Conservation (phyloP, 495 filamentous ascomycete species). For the Chaetomidium leptoderma region DNA sequence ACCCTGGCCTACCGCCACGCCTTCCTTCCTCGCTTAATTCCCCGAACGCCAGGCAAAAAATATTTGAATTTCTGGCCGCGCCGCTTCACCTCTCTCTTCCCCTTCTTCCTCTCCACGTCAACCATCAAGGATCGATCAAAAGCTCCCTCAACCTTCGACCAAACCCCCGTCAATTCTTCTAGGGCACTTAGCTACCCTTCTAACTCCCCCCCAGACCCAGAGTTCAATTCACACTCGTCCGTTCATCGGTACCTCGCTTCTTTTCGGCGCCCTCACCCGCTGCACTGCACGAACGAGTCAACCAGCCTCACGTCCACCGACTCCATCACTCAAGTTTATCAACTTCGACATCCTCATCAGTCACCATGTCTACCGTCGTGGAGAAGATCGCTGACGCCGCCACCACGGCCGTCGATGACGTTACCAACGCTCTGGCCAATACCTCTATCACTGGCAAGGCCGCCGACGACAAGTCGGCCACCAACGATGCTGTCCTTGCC, state of each 20-base stretch:
- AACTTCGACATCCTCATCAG: constrained; percentile 32
- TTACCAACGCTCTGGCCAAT: constrained; percentile 78
- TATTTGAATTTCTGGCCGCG: constrained; percentile 45
- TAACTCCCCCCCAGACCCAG: constrained; percentile 56
- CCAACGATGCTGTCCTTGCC: constrained; percentile 79
- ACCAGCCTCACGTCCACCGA: constrained; percentile 34
- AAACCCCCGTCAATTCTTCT: constrained; percentile 52
- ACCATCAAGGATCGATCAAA: constrained; percentile 45
- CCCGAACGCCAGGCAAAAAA: constrained; percentile 43
- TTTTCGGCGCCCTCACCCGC: constrained; percentile 27
- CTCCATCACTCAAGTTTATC: constrained; percentile 33
- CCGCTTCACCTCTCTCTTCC: constrained; percentile 37
- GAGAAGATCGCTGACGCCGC: constrained; percentile 58
- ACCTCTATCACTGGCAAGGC: constrained; percentile 58
- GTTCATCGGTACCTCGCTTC: constrained; percentile 34
- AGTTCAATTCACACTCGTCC: constrained; percentile 48
- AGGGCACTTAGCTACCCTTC: constrained; percentile 93
- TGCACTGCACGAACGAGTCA: constrained; percentile 34
- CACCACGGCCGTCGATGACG: constrained; percentile 70
- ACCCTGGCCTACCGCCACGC: constrained; percentile 30
- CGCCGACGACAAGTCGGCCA: constrained; percentile 47
- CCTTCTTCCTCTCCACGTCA: constrained; percentile 43
- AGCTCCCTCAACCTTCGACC: constrained; percentile 38
- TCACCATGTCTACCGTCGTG: constrained; percentile 58
- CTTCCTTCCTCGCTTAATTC: constrained; percentile 35